Base-by-base conservation (phyloP, 306 rosid genomes). In the Prinsepia uniflora region DNA sequence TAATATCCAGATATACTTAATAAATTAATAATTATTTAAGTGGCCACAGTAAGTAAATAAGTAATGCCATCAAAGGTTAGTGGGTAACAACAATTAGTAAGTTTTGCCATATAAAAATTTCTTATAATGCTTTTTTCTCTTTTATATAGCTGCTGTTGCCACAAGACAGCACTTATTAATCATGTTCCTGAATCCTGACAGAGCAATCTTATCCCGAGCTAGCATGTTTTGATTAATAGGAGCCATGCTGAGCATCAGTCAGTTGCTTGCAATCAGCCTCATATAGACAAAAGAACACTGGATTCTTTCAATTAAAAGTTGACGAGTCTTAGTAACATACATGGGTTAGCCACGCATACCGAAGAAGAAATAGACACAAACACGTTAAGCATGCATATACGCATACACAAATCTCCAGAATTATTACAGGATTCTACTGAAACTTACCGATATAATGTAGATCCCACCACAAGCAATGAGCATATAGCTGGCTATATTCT, bases 401-500 rank as follows among this genome's bases (percentile, higher is more conserved):
- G 5, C 12, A 17, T n/a, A 68, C 22, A 61, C 39, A 56, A 7
- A n/a, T 15, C 42, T 65, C 55, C 40, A 45, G 20, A 55, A 58
- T 5, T n/a, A 66, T 74, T 6, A 62, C 0, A 55, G 14, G 73
- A 73, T 49, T 65, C 61, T 54, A 47, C 49, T 76, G 60, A 62
- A 36, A 60, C 96, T 72, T 81, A 91, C 97, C 86, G 73, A 70
- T 68, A 81, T 44, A 68, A 86, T 34, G 57, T 87, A 91, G 70
- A 91, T 61, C 62, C 70, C 80, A 42, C 97, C 97, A 78, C 96
- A 89, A 75, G 81, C 77, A 76, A 91, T 79, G 75, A 91, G 96
- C 81, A 85, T 60, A 87, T 84, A 87, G 79, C 97, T 81, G 1
- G 96, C 82, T 79, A 87, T 72, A 78, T 67, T 73, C 77, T 89